phyloP scores from a whole-genome alignment of 176 grass and related monocot species.

The Carex cristatella region DNA sequence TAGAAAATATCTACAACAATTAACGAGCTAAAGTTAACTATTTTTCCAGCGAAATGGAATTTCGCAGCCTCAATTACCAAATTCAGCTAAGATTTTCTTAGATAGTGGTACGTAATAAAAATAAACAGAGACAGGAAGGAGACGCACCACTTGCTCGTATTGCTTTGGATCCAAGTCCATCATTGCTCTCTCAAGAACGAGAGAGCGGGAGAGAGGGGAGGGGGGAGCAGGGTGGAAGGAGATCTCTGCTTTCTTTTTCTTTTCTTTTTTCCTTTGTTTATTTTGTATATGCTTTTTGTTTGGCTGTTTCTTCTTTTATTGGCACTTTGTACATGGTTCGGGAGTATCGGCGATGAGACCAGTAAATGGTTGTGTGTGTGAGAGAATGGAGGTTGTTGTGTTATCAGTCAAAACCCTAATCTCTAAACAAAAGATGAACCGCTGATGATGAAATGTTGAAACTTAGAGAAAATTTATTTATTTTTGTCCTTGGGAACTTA shows the following conservation, averaged over 20 bases:
- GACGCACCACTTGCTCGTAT: constrained; percentile 65
- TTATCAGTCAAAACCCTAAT: constrained; percentile 10
- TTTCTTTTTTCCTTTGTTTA: constrained; percentile 10
- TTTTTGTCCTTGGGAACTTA: not conserved
- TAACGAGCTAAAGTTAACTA: not conserved
- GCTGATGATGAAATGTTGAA: not conserved
- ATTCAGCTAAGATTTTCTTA: not conserved
- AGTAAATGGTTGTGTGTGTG: too few species aligned
- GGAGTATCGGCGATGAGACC: not conserved
- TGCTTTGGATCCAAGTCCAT: constrained; percentile 78
- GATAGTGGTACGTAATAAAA: not conserved
- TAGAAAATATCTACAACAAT: not conserved
- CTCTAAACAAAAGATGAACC: not conserved
- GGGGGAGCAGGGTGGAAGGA: not conserved
- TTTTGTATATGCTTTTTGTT: not conserved
- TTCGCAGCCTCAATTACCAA: not conserved
- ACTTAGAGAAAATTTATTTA: not conserved
- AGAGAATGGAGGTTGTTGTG: not conserved
- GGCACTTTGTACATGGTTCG: not conserved
- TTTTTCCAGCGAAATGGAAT: not conserved
- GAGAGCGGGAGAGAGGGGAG: not conserved
- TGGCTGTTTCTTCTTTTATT: not conserved
- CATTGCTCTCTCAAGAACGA: constrained; percentile 38
- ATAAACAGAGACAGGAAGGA: not conserved
- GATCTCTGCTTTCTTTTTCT: constrained; percentile 13